These are phyloP conservation scores for Mimosa bimucronata DNA, from an alignment of 306 rosid genomes.

Conservation along the genomic window DNA sequence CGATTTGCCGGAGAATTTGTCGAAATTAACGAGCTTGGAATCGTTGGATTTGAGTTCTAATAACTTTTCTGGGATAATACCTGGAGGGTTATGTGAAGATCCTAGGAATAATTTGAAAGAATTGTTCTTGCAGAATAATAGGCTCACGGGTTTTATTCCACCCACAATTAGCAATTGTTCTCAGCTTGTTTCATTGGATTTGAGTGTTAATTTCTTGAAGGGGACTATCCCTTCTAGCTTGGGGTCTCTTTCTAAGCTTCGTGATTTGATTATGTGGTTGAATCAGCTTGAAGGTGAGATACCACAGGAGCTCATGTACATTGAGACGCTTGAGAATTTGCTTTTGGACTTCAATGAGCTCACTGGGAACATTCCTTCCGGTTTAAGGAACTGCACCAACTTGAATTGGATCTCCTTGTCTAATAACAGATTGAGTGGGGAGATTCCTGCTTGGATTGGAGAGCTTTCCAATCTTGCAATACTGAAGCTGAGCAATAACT, in stretches of 20 bases:
- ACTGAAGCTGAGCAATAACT: constrained; percentile 84
- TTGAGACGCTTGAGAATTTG: constrained; percentile 69
- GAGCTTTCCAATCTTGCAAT: constrained; percentile 67
- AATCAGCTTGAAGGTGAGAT: constrained; percentile 79
- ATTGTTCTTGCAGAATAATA: constrained; percentile 76
- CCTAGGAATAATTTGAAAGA: constrained; percentile 56
- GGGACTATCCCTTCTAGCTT: constrained; percentile 81
- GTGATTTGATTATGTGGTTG: constrained; percentile 78
- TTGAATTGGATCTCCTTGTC: constrained; percentile 90
- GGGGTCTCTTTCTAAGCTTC: constrained; percentile 68
- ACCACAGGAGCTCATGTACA: constrained; percentile 62
- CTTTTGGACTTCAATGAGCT: constrained; percentile 83
- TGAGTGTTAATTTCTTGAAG: constrained; percentile 78
- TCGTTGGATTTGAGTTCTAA: constrained; percentile 88
- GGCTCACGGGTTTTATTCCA: constrained; percentile 67
- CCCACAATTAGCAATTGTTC: constrained; percentile 77
- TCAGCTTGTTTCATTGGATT: constrained; percentile 73
- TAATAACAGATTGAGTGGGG: constrained; percentile 71
- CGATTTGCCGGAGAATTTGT: constrained; percentile 53
- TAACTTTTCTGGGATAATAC: constrained; percentile 61
- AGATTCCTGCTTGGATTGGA: constrained; percentile 78
- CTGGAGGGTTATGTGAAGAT: constrained; percentile 53
- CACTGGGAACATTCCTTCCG: constrained; percentile 70
- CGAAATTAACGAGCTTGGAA: constrained; percentile 54
- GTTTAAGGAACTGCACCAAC: constrained; percentile 71